Percentiles rank a stretch among this genome's conserved stretches.
These are phyloP conservation scores for Heritiera littoralis DNA, from an alignment of 345 rosid genomes.

Conservation along the genomic window DNA sequence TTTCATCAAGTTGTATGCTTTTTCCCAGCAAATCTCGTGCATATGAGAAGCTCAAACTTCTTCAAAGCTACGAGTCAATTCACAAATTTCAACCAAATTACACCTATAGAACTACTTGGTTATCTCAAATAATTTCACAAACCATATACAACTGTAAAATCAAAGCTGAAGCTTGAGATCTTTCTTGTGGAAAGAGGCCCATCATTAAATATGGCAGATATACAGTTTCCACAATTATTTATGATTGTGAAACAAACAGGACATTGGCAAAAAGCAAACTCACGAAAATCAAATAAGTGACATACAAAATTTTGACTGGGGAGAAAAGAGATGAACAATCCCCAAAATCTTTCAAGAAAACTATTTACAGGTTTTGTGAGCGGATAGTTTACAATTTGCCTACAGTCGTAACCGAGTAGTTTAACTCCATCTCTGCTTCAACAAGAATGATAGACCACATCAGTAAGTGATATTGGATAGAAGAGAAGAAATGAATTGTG, in stretches of 20 bases:
- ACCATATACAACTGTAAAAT: neutral
- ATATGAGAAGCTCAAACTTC: neutral
- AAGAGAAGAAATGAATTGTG: neutral
- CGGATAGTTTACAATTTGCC: constrained; percentile 27
- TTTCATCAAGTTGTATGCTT: neutral
- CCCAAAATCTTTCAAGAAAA: neutral
- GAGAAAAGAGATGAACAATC: neutral
- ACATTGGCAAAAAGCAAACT: neutral
- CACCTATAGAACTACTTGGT: neutral
- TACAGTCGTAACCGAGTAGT: neutral
- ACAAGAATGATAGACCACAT: neutral
- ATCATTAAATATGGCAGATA: neutral
- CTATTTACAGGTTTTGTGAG: neutral
- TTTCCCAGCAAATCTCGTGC: neutral
- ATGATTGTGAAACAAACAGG: neutral
- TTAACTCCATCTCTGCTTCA: constrained; percentile 4
- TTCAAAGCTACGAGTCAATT: neutral
- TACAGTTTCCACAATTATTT: neutral
- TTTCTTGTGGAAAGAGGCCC: neutral
- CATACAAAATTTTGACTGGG: constrained; percentile 7
- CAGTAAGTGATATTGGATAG: neutral
- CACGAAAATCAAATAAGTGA: neutral
- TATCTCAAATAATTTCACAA: neutral
- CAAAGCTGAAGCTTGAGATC: neutral
- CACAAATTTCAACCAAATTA: neutral